Evolutionary conservation across 2,329 filamentous ascomycete genomes (phyloP).

Genomic region (Diaporthe vaccinii): DNA sequence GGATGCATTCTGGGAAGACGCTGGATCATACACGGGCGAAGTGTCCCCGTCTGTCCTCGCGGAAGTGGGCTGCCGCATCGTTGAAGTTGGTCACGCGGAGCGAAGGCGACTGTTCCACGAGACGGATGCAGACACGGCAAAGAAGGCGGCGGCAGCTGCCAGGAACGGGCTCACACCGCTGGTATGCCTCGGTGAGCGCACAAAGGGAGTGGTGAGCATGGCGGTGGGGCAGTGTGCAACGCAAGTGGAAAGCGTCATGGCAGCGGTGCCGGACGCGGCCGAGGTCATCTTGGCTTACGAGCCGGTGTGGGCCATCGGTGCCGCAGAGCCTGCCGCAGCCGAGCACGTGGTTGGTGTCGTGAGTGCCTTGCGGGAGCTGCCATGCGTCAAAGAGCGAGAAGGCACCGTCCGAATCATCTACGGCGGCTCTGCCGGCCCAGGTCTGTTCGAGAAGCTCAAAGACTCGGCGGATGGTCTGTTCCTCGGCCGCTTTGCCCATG

Average conservation of each 20-base stretch:
- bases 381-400: slow-evolving; percentile 63
- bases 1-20: slow-evolving; percentile 78
- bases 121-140: slow-evolving; percentile 76
- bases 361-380: slow-evolving; percentile 69
- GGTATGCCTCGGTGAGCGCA: slow-evolving; percentile 84
- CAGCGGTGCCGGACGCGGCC: slow-evolving; percentile 69
- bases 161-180: slow-evolving; percentile 81
- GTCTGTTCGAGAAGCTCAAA: slow-evolving; percentile 77
- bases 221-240: slow-evolving; percentile 76
- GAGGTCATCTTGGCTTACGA: slow-evolving; percentile 87
- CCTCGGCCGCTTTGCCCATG: slow-evolving; percentile 84
- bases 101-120: slow-evolving; percentile 79
- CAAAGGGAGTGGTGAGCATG: slow-evolving; percentile 60
- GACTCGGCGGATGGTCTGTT: slow-evolving; percentile 84
- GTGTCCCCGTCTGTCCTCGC: slow-evolving; percentile 77
- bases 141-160: slow-evolving; percentile 77
- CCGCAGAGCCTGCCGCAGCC: slow-evolving; percentile 76
- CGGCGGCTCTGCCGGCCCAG: slow-evolving; percentile 85
- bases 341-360: slow-evolving; percentile 82
- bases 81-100: slow-evolving; percentile 87
- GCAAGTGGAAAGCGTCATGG: slow-evolving; percentile 76
- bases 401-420: slow-evolving; percentile 80
- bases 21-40: slow-evolving; percentile 83
- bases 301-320: slow-evolving; percentile 90
- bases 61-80: slow-evolving; percentile 77